These are phyloP conservation scores for Spathaspora arborariae DNA, from an alignment of 805 yeast genomes.

Conservation along the genomic window DNA sequence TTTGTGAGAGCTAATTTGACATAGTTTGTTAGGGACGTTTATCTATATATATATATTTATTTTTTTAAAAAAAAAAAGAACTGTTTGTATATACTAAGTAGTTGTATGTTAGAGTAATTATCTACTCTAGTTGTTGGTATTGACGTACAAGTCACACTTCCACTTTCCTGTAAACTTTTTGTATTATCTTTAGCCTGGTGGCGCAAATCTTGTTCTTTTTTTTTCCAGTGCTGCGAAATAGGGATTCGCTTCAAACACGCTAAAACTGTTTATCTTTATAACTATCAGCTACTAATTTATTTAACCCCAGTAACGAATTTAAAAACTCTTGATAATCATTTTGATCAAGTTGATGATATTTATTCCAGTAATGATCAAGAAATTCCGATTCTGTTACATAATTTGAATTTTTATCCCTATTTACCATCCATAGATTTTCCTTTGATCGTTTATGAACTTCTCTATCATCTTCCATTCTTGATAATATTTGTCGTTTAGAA, in stretches of 20 bases:
- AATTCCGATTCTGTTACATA: constrained; percentile 36
- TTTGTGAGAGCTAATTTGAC: constrained; percentile 18
- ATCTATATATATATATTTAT: not conserved
- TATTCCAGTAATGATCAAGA: constrained; percentile 46
- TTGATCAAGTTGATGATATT: constrained; percentile 40
- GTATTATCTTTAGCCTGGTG: too few species aligned
- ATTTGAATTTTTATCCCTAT: constrained; percentile 36
- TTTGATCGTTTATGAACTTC: constrained; percentile 85
- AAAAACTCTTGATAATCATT: constrained; percentile 42
- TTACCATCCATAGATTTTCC: constrained; percentile 74
- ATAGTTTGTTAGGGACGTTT: constrained; percentile 7
- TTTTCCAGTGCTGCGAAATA: too few species aligned
- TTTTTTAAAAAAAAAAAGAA: not conserved
- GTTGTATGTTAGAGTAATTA: too few species aligned
- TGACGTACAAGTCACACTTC: too few species aligned
- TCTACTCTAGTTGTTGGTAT: too few species aligned
- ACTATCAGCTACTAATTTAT: constrained; percentile 50
- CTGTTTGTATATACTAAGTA: too few species aligned
- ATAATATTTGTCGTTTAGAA: constrained; percentile 53
- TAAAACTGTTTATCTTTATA: constrained; percentile 43
- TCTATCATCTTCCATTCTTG: constrained; percentile 88
- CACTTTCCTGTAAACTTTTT: too few species aligned
- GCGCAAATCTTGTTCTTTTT: too few species aligned
- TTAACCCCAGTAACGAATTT: constrained; percentile 51
- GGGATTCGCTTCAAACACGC: too few species aligned